Conservation (phyloP, 2,329 filamentous ascomycete species). For the Graphilbum fragrans region DNA sequence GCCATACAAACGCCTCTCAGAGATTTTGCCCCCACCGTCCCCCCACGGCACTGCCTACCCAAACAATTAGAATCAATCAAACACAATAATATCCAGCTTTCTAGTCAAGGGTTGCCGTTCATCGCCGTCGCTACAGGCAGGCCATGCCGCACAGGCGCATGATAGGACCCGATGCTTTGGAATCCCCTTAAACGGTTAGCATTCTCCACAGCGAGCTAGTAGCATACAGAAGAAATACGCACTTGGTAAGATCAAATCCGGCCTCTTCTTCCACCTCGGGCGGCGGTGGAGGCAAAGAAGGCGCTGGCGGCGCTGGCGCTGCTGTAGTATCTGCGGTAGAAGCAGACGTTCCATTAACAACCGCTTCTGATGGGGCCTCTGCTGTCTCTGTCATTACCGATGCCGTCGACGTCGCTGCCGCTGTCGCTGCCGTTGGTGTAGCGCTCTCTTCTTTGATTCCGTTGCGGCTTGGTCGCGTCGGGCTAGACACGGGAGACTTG, state of each 20-base stretch:
- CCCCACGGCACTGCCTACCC: no score
- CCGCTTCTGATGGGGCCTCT: neutral
- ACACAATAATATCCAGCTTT: neutral
- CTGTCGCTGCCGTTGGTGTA: neutral
- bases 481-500: constrained; percentile 42
- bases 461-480: constrained; percentile 23
- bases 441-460: constrained; percentile 5
- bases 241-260: constrained; percentile 49
- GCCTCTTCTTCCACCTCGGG: constrained; percentile 33
- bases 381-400: neutral
- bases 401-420: neutral
- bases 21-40: no score
- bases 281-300: constrained; percentile 11
- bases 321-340: neutral
- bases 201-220: neutral
- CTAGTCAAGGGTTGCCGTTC: constrained; percentile 16
- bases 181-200: constrained; percentile 39
- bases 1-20: no score
- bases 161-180: constrained; percentile 52
- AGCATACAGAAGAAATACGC: constrained; percentile 12
- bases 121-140: constrained; percentile 29
- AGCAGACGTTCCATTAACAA: neutral
- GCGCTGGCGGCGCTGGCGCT: neutral
- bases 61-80: neutral
- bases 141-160: constrained; percentile 39